phyloP scores from a whole-genome alignment of 768 basidiomycete genomes.

The Psilocybe sp. region DNA sequence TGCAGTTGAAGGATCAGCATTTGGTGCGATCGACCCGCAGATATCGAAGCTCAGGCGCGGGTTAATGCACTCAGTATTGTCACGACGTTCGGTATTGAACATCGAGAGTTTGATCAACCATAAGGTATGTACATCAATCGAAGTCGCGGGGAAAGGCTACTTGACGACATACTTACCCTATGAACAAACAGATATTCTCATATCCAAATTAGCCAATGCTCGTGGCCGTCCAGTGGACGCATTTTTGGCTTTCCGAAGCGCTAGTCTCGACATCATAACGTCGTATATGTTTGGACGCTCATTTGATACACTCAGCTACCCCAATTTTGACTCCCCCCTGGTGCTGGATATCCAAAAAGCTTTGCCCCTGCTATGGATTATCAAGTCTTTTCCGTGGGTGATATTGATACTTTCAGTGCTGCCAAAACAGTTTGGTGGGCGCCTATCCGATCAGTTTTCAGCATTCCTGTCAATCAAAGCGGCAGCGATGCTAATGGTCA shows the following conservation, averaged over 20 bases:
- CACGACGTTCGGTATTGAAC: constrained; percentile 32
- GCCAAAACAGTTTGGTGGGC: constrained; percentile 14
- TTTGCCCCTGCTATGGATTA: constrained; percentile 26
- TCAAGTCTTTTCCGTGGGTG: constrained; percentile 30
- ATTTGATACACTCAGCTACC: constrained; percentile 26
- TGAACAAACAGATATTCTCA: constrained; percentile 25
- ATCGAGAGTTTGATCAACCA: constrained; percentile 31
- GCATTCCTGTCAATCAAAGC: constrained; percentile 14
- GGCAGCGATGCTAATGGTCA: constrained; percentile 14
- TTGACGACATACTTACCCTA: constrained; percentile 17
- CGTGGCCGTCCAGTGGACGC: constrained; percentile 27
- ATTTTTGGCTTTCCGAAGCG: constrained; percentile 38
- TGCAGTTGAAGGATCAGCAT: constrained; percentile 30
- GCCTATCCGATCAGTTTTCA: constrained; percentile 11
- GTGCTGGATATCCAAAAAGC: constrained; percentile 28
- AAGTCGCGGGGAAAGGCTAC: not conserved
- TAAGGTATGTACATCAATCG: constrained; percentile 17
- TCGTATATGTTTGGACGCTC: constrained; percentile 37
- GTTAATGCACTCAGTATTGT: constrained; percentile 34
- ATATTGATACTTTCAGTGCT: constrained; percentile 10
- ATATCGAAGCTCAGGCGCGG: constrained; percentile 29
- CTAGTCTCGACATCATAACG: constrained; percentile 41
- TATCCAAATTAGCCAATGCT: constrained; percentile 10
- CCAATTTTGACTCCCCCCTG: constrained; percentile 32
- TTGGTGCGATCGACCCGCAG: constrained; percentile 31